Base-by-base conservation (phyloP, 2,329 filamentous ascomycete species). In the Rhinocladiella mackenziei region DNA sequence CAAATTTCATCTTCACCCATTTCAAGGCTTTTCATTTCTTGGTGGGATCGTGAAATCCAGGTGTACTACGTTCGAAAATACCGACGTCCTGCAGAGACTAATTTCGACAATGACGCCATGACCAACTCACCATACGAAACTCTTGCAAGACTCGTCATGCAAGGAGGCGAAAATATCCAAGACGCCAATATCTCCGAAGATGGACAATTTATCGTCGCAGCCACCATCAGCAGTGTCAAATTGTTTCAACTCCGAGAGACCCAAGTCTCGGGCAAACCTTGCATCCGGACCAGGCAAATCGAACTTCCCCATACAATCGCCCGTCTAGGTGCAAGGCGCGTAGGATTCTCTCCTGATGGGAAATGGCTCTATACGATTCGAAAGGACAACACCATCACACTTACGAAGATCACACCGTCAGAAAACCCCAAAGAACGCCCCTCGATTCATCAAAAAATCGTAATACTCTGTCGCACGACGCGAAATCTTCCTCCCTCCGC, bases 21-120 rank as follows among this genome's bases (percentile, higher is more conserved):
- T 30, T 81, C 82, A 31, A 79, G 92, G 36, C 70, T 96, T 15
- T 69, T 98, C 18, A 78, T 92, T 59, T 87, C 86, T 63, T 97
- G 89, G 86, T 97, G 89, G 88, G 86, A 91, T 54, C 77, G 84
- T 43, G 86, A 94, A 62, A 74, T 97, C 36, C 82, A 84, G 56
- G 77, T 98, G 49, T 98, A 89, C 89, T 77, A 54, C 28, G 29
- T 57, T 2, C 39, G 39, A n/a, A 41, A 22, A 33, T 36, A 39
- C 9, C 40, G 28, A 15, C 20, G 36, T 30, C 20, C 18, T n/a
- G n/a, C n/a, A 26, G 18, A 33, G 34, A 45, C 5, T 8, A 41
- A 26, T 29, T 32, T 37, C 17, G 30, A 43, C 22, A 17, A 22
- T 15, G 39, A 46, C 22, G 36, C 25, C 5, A 10, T 38, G 5